phyloP scores from a whole-genome alignment of 331 rosid genomes.

The Malus hybrid region DNA sequence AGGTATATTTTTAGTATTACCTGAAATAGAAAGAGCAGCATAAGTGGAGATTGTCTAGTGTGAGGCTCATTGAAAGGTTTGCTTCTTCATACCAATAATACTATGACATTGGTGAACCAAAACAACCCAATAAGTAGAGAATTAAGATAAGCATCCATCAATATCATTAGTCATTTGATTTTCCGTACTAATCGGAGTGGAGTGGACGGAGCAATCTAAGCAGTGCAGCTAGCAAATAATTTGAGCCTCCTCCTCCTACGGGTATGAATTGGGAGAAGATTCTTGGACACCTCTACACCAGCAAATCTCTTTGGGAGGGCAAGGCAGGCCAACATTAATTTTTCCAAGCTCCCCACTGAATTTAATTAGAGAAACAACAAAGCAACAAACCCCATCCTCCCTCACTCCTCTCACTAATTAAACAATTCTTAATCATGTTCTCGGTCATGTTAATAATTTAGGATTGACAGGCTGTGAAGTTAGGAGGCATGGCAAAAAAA shows the following conservation, averaged over 20 bases:
- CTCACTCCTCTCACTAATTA: conserved; percentile 3
- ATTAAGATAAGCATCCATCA: conserved; percentile 2
- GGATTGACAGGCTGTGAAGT: conserved; percentile 85
- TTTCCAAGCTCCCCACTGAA: conserved; percentile 2
- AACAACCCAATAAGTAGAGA: conserved; percentile 1
- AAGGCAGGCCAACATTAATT: conserved; percentile 11
- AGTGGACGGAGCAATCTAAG: conserved; percentile 45
- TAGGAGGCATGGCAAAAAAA: conserved; percentile 28
- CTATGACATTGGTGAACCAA: not conserved
- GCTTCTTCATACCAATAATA: conserved; percentile 36
- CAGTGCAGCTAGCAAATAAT: conserved; percentile 12
- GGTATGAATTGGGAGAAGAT: conserved; percentile 32
- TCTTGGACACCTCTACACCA: conserved; percentile 50
- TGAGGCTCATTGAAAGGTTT: conserved; percentile 49
- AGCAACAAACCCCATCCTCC: conserved; percentile 8
- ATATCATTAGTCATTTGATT: conserved; percentile 12
- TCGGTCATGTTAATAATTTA: conserved; percentile 52
- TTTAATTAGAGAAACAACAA: conserved; percentile 33
- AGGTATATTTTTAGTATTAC: conserved; percentile 15
- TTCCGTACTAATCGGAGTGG: conserved; percentile 17
- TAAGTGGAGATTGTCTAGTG: conserved; percentile 33
- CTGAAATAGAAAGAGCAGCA: conserved; percentile 41
- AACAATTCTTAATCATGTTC: conserved; percentile 29
- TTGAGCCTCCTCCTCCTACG: not conserved
- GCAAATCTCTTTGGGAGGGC: conserved; percentile 51